phyloP scores from a whole-genome alignment of 2,329 filamentous ascomycete genomes.

The Lizonia empirigonia region DNA sequence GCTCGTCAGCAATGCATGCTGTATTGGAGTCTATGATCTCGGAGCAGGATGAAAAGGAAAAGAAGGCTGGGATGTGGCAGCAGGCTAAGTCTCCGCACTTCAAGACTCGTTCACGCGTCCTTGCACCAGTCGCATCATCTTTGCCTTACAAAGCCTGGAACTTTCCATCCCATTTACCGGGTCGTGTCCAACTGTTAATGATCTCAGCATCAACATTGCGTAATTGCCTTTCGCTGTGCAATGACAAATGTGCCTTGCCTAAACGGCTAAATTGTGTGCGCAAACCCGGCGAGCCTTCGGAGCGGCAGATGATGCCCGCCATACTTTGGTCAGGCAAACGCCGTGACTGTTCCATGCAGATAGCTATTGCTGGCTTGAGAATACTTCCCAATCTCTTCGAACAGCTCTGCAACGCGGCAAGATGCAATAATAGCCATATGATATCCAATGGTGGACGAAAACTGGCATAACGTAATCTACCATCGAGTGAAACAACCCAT shows the following conservation, averaged over 20 bases:
- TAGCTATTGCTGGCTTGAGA: neutral
- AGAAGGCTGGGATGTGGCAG: neutral
- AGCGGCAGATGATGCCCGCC: neutral
- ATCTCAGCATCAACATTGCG: neutral
- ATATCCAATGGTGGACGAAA: neutral
- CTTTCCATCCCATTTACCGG: neutral
- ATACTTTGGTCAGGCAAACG: neutral
- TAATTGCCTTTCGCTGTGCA: neutral
- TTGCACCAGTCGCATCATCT: neutral
- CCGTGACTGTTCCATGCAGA: neutral
- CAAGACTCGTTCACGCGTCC: neutral
- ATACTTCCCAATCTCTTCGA: neutral
- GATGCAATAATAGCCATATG: neutral
- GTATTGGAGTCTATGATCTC: no score
- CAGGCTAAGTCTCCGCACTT: neutral
- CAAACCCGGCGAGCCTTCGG: neutral
- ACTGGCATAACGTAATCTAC: no score
- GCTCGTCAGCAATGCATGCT: no score
- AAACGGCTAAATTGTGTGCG: constrained; percentile 40
- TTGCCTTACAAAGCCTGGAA: neutral
- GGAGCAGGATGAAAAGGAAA: no score
- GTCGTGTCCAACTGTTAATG: neutral
- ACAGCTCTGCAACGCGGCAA: neutral
- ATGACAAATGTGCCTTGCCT: constrained; percentile 29
- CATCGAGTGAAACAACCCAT: no score